Conservation (phyloP, 2,329 filamentous ascomycete genomes). For the Sclerotinia nivalis region DNA sequence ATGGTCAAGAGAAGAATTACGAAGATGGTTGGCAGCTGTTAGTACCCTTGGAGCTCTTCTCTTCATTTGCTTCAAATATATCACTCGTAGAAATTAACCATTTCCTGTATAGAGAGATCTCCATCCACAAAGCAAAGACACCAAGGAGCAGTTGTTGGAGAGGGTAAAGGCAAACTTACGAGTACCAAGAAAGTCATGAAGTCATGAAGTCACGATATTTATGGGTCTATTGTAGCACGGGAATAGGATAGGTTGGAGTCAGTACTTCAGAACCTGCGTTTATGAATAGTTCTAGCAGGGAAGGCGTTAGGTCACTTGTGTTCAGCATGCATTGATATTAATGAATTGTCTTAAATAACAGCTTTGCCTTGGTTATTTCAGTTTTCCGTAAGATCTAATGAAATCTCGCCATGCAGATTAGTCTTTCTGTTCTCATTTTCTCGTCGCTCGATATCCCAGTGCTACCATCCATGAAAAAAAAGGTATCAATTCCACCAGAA, state of each 20-base stretch:
- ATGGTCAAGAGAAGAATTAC: conserved; percentile 81
- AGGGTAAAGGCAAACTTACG: conserved; percentile 69
- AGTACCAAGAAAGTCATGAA: conserved; percentile 36
- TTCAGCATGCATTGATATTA: conserved; percentile 8
- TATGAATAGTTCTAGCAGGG: background rate
- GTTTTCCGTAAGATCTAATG: background rate
- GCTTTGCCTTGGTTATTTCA: background rate
- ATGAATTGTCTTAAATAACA: background rate
- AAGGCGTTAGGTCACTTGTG: conserved; percentile 8
- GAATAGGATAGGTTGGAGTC: background rate
- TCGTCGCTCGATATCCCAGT: background rate
- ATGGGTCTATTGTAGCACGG: background rate
- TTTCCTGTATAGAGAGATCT: conserved; percentile 57
- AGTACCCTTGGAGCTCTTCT: conserved; percentile 43
- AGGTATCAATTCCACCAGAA: background rate
- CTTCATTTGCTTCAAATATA: conserved; percentile 6
- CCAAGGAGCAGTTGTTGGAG: conserved; percentile 64
- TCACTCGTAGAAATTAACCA: conserved; percentile 14
- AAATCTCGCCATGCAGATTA: background rate
- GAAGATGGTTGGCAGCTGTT: conserved; percentile 79
- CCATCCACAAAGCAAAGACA: conserved; percentile 58
- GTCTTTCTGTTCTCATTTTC: background rate
- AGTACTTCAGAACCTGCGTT: background rate
- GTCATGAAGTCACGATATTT: background rate
- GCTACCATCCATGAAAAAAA: background rate